A percentile compares a stretch with the other conserved stretches of the same genome.
Evolutionary conservation across 495 filamentous ascomycete species (phyloP).

Genomic region (Penicillium longicatenatum): DNA sequence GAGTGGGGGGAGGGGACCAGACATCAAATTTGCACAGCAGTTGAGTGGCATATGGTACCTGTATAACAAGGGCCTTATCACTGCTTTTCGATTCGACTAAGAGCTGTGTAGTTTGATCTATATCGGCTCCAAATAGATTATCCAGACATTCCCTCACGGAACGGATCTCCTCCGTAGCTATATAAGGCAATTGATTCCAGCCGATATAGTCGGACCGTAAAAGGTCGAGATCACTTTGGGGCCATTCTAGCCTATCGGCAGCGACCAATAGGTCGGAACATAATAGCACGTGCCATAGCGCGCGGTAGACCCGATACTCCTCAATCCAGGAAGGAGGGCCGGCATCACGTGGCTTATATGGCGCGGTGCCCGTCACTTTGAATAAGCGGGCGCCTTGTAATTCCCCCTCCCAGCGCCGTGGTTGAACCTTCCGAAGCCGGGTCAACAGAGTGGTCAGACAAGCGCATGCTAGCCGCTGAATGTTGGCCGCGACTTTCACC

Average conservation of each 20-base stretch:
- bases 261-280: not conserved
- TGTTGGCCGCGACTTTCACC: not conserved
- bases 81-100: not conserved
- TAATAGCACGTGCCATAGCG: not conserved
- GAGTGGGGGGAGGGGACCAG: not conserved
- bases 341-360: not conserved
- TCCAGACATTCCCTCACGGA: not conserved
- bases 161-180: not conserved
- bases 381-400: not conserved
- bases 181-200: not conserved
- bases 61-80: not conserved
- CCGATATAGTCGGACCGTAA: not conserved
- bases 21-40: not conserved
- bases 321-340: not conserved
- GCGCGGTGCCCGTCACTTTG: not conserved
- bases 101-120: not conserved
- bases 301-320: not conserved
- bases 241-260: not conserved
- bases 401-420: not conserved
- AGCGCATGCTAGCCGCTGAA: not conserved
- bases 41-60: not conserved
- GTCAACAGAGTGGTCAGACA: not conserved
- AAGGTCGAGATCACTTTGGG: not conserved
- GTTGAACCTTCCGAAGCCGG: not conserved
- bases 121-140: not conserved